phyloP scores from a whole-genome alignment of 2,329 filamentous ascomycete genomes.

The Stromatinia cepivora region DNA sequence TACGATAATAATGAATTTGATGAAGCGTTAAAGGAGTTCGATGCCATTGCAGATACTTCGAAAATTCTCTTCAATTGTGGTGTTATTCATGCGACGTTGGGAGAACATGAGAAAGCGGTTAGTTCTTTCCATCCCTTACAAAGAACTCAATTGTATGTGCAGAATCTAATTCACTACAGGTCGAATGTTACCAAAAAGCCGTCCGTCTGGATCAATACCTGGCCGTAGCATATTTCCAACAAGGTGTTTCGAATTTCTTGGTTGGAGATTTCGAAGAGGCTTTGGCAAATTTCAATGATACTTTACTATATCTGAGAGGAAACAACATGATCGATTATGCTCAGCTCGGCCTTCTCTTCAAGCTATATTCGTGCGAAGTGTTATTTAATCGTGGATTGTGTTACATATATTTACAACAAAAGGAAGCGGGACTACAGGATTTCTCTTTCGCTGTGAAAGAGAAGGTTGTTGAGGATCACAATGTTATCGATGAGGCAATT shows the following conservation, averaged over 20 bases:
- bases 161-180: conserved; percentile 53
- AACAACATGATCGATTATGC: conserved; percentile 99
- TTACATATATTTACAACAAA: conserved; percentile 95
- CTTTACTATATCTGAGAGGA: conserved; percentile 86
- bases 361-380: conserved; percentile 95
- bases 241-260: conserved; percentile 96
- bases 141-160: neutral
- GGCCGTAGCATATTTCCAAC: conserved; percentile 96
- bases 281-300: conserved; percentile 97
- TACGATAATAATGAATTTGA: conserved; percentile 99
- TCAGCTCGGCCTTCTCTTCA: conserved; percentile 91
- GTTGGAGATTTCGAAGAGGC: conserved; percentile 97
- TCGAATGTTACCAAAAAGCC: conserved; percentile 91
- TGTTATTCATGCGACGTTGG: conserved; percentile 93
- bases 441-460: conserved; percentile 88
- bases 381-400: conserved; percentile 96
- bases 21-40: conserved; percentile 79
- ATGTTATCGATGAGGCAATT: conserved; percentile 97
- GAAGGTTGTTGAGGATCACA: conserved; percentile 93
- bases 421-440: conserved; percentile 87
- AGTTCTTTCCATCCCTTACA: conserved; percentile 43
- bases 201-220: conserved; percentile 91
- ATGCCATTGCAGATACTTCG: conserved; percentile 87
- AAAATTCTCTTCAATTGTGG: conserved; percentile 99
- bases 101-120: conserved; percentile 94